Conservation (phyloP, 352 stramenopile species). For the Blastocystis hominis region DNA sequence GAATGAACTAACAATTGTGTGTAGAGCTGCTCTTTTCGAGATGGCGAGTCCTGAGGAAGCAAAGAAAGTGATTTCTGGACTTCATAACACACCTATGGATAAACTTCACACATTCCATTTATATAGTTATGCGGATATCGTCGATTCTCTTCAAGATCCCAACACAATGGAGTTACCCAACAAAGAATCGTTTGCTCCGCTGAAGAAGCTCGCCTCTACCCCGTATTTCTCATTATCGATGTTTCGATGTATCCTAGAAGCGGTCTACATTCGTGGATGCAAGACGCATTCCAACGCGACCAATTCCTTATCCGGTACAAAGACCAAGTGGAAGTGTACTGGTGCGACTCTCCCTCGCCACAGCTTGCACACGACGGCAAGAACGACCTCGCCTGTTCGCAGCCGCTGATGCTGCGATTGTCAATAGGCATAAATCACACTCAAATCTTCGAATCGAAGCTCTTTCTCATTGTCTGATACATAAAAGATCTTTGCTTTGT, state of each 20-base stretch:
- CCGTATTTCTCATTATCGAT: not conserved
- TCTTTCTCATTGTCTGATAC: no score
- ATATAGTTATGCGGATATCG: slow-evolving; percentile 12
- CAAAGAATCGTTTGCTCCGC: not conserved
- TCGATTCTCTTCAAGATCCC: not conserved
- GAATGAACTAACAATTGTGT: not conserved
- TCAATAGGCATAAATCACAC: no score
- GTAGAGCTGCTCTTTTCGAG: slow-evolving; percentile 25
- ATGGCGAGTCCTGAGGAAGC: not conserved
- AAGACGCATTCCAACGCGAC: not conserved
- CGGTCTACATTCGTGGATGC: not conserved
- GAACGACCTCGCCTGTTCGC: not conserved
- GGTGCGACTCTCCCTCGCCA: not conserved
- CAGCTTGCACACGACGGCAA: not conserved
- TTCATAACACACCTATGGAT: slow-evolving; percentile 41
- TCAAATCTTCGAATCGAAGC: no score
- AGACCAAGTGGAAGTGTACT: not conserved
- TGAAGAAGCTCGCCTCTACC: not conserved
- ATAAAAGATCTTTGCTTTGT: no score
- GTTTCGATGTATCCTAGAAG: not conserved
- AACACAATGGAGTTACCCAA: not conserved
- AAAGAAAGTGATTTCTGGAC: not conserved
- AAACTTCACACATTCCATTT: slow-evolving; percentile 16
- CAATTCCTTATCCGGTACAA: slow-evolving; percentile 16
- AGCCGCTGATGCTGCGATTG: no score